Evolutionary conservation across 371 early-diverging fungal genomes (phyloP).

Genomic region (Saksenaea vasiformis): DNA sequence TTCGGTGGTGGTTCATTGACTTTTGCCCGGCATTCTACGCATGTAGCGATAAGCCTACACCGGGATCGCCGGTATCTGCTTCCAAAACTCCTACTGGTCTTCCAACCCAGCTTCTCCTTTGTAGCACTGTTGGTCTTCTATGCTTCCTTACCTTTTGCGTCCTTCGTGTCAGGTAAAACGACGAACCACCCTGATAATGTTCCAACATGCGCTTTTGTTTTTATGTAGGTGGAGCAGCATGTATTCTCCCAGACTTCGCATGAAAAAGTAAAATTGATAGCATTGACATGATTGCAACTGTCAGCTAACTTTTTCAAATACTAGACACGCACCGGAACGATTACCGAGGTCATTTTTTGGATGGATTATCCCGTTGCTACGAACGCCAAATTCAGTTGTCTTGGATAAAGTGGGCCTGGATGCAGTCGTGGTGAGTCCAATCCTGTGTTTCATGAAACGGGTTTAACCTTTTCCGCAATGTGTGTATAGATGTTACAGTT

Average conservation of each 20-base stretch:
- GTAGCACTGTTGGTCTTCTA: conserved; percentile 39
- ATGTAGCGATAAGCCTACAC: conserved; percentile 40
- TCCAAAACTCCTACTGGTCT: conserved; percentile 50
- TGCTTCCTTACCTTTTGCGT: conserved; percentile 49
- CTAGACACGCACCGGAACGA: conserved; percentile 55
- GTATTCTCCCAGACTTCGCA: conserved; percentile 66
- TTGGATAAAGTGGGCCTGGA: conserved; percentile 69
- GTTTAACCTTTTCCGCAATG: neutral
- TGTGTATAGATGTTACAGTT: conserved; percentile 51
- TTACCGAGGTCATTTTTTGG: conserved; percentile 60
- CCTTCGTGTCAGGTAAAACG: conserved; percentile 44
- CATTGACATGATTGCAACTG: neutral
- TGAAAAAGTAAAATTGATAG: conserved; percentile 49
- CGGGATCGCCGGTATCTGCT: conserved; percentile 44
- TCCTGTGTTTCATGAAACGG: neutral
- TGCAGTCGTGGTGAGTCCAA: conserved; percentile 57
- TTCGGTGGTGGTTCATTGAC: conserved; percentile 17
- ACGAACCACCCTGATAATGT: no score
- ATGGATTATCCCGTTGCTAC: conserved; percentile 61
- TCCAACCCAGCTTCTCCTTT: conserved; percentile 45
- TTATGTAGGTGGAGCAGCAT: conserved; percentile 51
- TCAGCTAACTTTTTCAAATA: neutral
- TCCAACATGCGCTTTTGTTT: neutral
- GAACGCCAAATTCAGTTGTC: conserved; percentile 55
- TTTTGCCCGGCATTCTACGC: conserved; percentile 31